Base-by-base conservation (phyloP, 352 stramenopile species). In the Pythium brachiatum region DNA sequence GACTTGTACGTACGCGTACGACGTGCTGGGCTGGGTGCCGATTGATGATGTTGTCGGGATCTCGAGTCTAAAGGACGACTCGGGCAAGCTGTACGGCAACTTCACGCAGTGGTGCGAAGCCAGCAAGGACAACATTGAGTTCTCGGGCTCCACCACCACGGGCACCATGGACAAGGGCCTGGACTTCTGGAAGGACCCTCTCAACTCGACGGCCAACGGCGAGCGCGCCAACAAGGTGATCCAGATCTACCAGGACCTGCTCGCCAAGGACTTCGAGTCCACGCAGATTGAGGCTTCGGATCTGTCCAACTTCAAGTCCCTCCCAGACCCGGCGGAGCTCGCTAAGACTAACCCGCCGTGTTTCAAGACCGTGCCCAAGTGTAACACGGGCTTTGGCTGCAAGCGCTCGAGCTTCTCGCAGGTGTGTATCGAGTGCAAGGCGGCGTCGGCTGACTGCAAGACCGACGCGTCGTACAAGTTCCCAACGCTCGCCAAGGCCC, bases 1-100 rank as follows among this genome's bases (percentile, higher is more conserved):
- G 0, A 73, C 83, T 18, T 94, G 84, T 55, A 94, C 81, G 13
- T 94, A 82, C 39, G 69, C 80, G 16, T 94, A 94, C 76, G 86
- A 85, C 55, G 79, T 94, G 36, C 36, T 94, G 0, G 84, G 84
- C 23, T 91, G 79, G 79, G 77, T 93, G 16, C 67, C 83, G 15
- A 88, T 93, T 52, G 83, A 93, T 44, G 83, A 93, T 47, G 62
- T 93, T 26, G 83, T 93, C 1, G 83, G 83, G 6, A 91, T 93
- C 66, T 91, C 83, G 7, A 60, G 53, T 16, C 69, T 89, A n/a
- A 70, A 79, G 27, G 79, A 89, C 62, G 62, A 81, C 2, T 81
- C 70, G 0, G 70, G 64, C 21, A 74, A 76, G 34, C 32, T 53
- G 18, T 92, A 80, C 66, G 57, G 60, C 56, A 88, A 92, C 57